Percentiles rank a stretch among this genome's conserved stretches.
Evolutionary conservation across 257 asterid genomes (phyloP).

Genomic region (Penstemon eatonii): DNA sequence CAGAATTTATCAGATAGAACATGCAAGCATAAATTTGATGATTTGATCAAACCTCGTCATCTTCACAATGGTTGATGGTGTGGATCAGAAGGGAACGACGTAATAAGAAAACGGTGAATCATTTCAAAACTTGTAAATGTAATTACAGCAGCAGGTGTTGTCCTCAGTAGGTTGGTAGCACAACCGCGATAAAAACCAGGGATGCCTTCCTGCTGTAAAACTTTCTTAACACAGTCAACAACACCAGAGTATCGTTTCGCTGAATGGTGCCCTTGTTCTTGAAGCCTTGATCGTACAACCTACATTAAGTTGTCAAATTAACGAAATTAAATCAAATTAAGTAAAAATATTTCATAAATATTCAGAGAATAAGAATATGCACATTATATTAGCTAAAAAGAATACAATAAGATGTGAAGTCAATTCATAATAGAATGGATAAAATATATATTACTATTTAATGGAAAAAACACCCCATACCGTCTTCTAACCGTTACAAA

Average conservation of each 20-base stretch:
- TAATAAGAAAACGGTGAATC: conserved; percentile 89
- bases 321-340: background rate
- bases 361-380: background rate
- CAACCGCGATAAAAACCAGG: conserved; percentile 92
- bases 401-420: too few relatives aligned
- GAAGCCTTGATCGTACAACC: conserved; percentile 98
- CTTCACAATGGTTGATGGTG: conserved; percentile 58
- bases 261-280: conserved; percentile 96
- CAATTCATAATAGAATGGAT: too few relatives aligned
- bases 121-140: conserved; percentile 97
- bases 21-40: background rate
- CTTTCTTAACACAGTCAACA: conserved; percentile 74
- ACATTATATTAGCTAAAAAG: too few relatives aligned
- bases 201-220: conserved; percentile 72
- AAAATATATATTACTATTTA: too few relatives aligned
- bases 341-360: background rate
- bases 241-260: conserved; percentile 87
- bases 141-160: conserved; percentile 96
- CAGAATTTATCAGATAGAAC: background rate
- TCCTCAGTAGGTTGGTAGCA: conserved; percentile 84
- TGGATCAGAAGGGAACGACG: conserved; percentile 66
- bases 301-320: conserved; percentile 27
- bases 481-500: too few relatives aligned
- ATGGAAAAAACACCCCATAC: too few relatives aligned
- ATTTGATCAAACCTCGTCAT: conserved; percentile 14